These are phyloP conservation scores for Citrus inodora DNA, from an alignment of 345 rosid species.

Conservation along the genomic window DNA sequence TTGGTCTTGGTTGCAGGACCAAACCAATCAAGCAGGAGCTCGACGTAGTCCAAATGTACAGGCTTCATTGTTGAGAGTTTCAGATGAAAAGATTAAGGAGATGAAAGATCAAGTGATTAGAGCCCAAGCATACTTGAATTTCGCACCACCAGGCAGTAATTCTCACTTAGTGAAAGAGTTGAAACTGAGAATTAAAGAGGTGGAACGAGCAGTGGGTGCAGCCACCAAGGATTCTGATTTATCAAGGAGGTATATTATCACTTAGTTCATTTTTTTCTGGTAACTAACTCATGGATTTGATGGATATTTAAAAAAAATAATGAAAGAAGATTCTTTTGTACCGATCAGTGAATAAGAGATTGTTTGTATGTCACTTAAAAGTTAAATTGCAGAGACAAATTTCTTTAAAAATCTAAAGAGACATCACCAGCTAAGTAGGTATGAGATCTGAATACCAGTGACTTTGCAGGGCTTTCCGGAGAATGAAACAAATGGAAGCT, in stretches of 20 bases:
- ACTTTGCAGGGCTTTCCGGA: constrained; percentile 64
- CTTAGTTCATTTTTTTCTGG: background rate
- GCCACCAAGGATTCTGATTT: constrained; percentile 66
- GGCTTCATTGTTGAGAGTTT: constrained; percentile 25
- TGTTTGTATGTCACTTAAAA: background rate
- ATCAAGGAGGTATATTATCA: constrained; percentile 57
- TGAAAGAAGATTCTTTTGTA: background rate
- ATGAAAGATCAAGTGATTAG: constrained; percentile 79
- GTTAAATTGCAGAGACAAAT: background rate
- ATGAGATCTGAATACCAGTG: constrained; percentile 17
- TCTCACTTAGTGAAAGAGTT: constrained; percentile 73
- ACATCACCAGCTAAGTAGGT: background rate
- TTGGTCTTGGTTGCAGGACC: constrained; percentile 41
- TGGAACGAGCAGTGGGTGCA: constrained; percentile 62
- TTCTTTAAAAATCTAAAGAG: background rate
- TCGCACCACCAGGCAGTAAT: constrained; percentile 61
- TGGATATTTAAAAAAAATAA: background rate
- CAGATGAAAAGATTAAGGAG: constrained; percentile 62
- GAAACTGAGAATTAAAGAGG: constrained; percentile 60
- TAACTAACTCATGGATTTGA: background rate
- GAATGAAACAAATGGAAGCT: constrained; percentile 58
- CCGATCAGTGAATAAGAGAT: background rate
- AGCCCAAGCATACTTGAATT: constrained; percentile 68
- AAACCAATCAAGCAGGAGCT: constrained; percentile 16
- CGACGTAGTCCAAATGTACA: constrained; percentile 29